phyloP scores from a whole-genome alignment of 2,329 filamentous ascomycete species.

The Pseudonectria foliicola region DNA sequence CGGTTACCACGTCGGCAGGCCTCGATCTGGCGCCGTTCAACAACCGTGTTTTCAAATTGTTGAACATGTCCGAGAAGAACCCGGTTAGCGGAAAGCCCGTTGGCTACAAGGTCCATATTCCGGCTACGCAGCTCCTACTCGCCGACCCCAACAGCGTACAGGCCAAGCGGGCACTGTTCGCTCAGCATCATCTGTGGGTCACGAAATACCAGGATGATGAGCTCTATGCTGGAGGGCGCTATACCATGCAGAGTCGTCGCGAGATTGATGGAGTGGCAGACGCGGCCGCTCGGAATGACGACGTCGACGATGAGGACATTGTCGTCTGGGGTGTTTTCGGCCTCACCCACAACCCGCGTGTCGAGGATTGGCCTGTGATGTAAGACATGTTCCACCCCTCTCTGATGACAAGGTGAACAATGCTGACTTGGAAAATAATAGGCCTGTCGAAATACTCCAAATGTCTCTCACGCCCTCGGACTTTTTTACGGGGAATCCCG shows the following conservation, averaged over 20 bases:
- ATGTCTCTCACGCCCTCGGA: conserved; percentile 39
- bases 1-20: conserved; percentile 36
- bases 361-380: conserved; percentile 66
- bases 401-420: background rate
- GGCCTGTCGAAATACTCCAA: conserved; percentile 49
- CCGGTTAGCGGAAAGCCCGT: conserved; percentile 37
- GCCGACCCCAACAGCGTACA: conserved; percentile 34
- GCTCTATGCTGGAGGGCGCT: conserved; percentile 36
- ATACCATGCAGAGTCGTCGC: conserved; percentile 37
- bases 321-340: conserved; percentile 52
- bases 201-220: conserved; percentile 39
- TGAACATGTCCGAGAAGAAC: conserved; percentile 38
- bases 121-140: conserved; percentile 32
- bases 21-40: conserved; percentile 42
- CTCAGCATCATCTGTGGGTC: conserved; percentile 38
- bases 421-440: background rate
- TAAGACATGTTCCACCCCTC: conserved; percentile 19
- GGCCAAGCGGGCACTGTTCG: conserved; percentile 34
- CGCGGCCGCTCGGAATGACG: conserved; percentile 36
- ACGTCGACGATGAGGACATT: conserved; percentile 41
- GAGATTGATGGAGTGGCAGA: conserved; percentile 30
- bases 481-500: conserved; percentile 41
- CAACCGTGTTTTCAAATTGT: conserved; percentile 44
- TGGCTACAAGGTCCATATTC: conserved; percentile 40
- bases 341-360: conserved; percentile 58